Evolutionary conservation across 2,329 filamentous ascomycete genomes (phyloP), one percentile per base, ranked within the genome.

Genomic region (Nemania abortiva): DNA sequence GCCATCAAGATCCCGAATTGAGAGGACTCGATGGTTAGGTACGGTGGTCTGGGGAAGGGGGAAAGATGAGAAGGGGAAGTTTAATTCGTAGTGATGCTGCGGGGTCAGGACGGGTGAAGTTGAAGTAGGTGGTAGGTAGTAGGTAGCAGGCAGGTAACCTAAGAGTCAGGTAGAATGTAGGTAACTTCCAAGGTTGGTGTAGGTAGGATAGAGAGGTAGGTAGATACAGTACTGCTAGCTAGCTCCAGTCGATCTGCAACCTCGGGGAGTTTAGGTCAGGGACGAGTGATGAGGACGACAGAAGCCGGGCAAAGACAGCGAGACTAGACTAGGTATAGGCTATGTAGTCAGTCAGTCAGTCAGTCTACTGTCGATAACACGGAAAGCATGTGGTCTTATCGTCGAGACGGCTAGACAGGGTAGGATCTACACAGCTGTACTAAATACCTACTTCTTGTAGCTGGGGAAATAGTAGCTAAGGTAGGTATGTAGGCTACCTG

Each of bases 1-100:
- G 86, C 85, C 85, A 87, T 87, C 81, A 86, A 85, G 82, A 78
- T 78, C 75, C 75, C 70, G 70, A 75, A 72, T 66, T 69, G 69
- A 31, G 66, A 75, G 72, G 66, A 72, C 74, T 75, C 74, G 73
- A 75, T 76, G 69, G 71, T 55, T 58, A 69, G 55, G 47, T 52
- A 39, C 22, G 57, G 42, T 27, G 45, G 29, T 56, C 22, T n/a
- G 39, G 49, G n/a, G 29, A n/a, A n/a, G 56, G 9, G 52, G 9
- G 34, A 20, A 52, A 45, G 63, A 66, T 61, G 58, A 65, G 56
- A 50, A 61, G 58, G 42, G 55, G 55, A 65, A 24, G 62, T 37
- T 63, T 29, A 59, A 64, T 39, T 49, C 27, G 63, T 52, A 37
- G 54, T 52, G 54, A 70, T 66, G 67, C 60, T 70, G 70, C 72